Base-by-base conservation (phyloP, 176 grass and related monocot genomes). In the Secale cereale region DNA sequence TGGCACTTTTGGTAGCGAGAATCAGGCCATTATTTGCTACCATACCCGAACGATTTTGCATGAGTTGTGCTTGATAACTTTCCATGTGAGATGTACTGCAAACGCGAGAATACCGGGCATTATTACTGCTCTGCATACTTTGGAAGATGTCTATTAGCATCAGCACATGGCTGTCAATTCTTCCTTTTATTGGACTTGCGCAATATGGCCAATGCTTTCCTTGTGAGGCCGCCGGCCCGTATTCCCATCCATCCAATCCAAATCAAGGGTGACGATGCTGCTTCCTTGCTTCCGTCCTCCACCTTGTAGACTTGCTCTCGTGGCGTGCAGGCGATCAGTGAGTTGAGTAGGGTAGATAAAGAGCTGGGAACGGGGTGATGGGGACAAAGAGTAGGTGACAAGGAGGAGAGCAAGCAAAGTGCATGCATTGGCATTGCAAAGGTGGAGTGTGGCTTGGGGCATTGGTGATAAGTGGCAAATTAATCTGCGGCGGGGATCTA, bases 11-110 rank as follows among this genome's bases (percentile, higher is more conserved):
- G 39, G 75, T 17, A 52, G 25, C 46, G 52, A 14, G 12, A 46
- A 69, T 80, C 59, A 79, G 29, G 28, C 3, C 25, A 30, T 90
- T 74, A 78, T 68, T 79, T 64, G 32, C 23, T 74, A 59, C 88
- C 74, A 86, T 83, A 73, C 25, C 7, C 11, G 70, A 48, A 73
- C 16, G 28, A 19, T 81, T 76, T 27, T 46, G 36, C 40, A 4
- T 43, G 13, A 3, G 40, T 3, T 13, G 11, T 43, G 3, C 11
- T 43, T 56, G 6, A 31, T 41, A 22, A 6, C 12, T 37, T 77
- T 52, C 68, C 57, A 59, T 50, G 60, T 9, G 8, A 56, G 5
- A 35, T 35, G 33, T 33, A 10, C 16, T 50, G 59, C 68, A 45
- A 87, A 48, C 59, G 67, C 59, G 23, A 7, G 35, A 57, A 74